Percentiles rank a stretch among this genome's conserved stretches.
These are phyloP conservation scores for Penicillium rolfsii DNA, from an alignment of 2,329 filamentous ascomycete genomes.

Conservation along the genomic window DNA sequence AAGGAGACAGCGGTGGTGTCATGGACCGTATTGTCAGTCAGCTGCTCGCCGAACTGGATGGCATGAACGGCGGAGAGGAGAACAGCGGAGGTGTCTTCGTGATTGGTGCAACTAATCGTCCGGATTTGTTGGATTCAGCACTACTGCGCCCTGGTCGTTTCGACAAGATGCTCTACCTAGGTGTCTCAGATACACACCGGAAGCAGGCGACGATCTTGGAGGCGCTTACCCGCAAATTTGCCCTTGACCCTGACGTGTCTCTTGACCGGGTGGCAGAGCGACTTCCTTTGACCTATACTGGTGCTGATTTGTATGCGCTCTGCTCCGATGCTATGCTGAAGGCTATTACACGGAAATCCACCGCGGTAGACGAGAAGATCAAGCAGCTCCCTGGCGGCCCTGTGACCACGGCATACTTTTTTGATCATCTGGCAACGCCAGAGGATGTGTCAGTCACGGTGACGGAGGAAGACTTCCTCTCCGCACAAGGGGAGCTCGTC, in stretches of 20 bases:
- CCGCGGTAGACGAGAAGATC: constrained; percentile 81
- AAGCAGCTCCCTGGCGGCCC: constrained; percentile 60
- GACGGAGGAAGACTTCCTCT: constrained; percentile 82
- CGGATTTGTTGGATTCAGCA: constrained; percentile 88
- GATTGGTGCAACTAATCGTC: constrained; percentile 92
- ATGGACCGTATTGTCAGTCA: constrained; percentile 98
- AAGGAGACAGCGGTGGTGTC: constrained; percentile 94
- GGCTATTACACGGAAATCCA: constrained; percentile 88
- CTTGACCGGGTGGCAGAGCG: constrained; percentile 72
- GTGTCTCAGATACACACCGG: constrained; percentile 93
- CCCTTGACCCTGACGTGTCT: constrained; percentile 76
- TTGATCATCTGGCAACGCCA: constrained; percentile 83
- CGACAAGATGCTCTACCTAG: constrained; percentile 97
- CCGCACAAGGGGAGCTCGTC: constrained; percentile 82
- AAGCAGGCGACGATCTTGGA: constrained; percentile 95
- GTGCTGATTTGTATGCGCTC: constrained; percentile 94
- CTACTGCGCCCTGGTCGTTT: constrained; percentile 87
- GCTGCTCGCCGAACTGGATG: constrained; percentile 90
- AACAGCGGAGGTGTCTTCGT: constrained; percentile 84
- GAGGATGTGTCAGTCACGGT: constrained; percentile 88
- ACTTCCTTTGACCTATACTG: constrained; percentile 94
- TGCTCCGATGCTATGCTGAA: constrained; percentile 99
- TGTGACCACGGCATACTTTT: constrained; percentile 89
- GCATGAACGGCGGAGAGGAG: constrained; percentile 93
- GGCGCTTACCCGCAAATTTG: constrained; percentile 92